A percentile compares a stretch with the other conserved stretches of the same genome.
Conservation (phyloP, 225 moss, liverwort and hornwort species). For the Asterella californica region DNA sequence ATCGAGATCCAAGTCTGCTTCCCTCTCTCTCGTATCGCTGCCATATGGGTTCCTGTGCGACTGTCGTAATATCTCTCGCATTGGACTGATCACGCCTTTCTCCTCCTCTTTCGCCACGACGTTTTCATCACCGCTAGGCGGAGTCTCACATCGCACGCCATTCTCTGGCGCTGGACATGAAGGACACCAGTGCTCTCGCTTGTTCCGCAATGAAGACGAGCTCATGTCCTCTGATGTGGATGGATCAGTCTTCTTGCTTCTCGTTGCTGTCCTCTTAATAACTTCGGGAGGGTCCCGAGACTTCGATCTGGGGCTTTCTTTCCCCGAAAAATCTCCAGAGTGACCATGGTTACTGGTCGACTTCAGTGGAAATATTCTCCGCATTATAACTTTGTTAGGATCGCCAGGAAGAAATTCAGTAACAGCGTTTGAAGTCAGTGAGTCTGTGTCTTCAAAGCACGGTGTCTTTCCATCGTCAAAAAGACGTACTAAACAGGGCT, state of each 20-base stretch:
- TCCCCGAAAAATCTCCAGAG: slow-evolving; percentile 15
- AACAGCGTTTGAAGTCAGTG: background rate
- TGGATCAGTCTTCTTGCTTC: slow-evolving; percentile 26
- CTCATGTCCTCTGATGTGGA: slow-evolving; percentile 31
- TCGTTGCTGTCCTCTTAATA: slow-evolving; percentile 27
- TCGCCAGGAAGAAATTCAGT: background rate
- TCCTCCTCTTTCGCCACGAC: slow-evolving; percentile 38
- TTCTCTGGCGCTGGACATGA: slow-evolving; percentile 37
- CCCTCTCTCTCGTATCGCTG: slow-evolving; percentile 16
- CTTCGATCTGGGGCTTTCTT: slow-evolving; percentile 31
- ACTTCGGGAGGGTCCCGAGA: slow-evolving; percentile 34
- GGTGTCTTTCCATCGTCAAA: slow-evolving; percentile 11
- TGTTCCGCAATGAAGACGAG: slow-evolving; percentile 13
- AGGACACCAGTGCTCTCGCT: slow-evolving; percentile 46
- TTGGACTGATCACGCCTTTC: slow-evolving; percentile 39
- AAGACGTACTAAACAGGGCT: background rate
- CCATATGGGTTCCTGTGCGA: background rate
- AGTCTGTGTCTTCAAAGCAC: background rate
- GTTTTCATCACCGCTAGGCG: slow-evolving; percentile 45
- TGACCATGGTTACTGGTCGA: slow-evolving; percentile 34
- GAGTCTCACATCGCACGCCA: slow-evolving; percentile 38
- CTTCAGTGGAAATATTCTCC: slow-evolving; percentile 55
- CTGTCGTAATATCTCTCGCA: slow-evolving; percentile 11
- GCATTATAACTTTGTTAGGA: slow-evolving; percentile 25
- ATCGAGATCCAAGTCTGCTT: slow-evolving; percentile 25